Percentiles rank a stretch among this genome's conserved stretches.
These are phyloP conservation scores for Posidonia oceanica DNA, from an alignment of 116 monocot species.

Conservation along the genomic window DNA sequence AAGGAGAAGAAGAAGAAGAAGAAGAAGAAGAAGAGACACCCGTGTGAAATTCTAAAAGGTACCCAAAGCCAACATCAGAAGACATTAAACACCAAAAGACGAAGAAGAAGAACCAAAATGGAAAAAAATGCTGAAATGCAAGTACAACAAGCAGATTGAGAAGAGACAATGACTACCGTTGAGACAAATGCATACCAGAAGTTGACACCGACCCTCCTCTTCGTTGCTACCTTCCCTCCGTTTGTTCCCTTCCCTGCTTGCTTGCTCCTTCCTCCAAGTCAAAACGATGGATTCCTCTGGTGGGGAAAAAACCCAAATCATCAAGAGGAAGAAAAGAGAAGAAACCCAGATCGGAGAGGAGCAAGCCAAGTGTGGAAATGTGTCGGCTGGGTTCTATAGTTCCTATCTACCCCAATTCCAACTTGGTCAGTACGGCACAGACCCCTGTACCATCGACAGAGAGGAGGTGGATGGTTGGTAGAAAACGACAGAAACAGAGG, in stretches of 20 bases:
- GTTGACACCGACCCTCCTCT: background rate
- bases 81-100: too few species aligned
- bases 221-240: background rate
- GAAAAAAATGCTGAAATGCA: too few species aligned
- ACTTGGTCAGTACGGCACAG: background rate
- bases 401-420: background rate
- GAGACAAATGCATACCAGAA: background rate
- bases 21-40: too few species aligned
- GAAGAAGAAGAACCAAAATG: too few species aligned
- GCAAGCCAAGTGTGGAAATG: background rate
- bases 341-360: background rate
- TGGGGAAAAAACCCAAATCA: background rate
- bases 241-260: background rate
- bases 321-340: background rate
- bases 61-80: too few species aligned
- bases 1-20: too few species aligned
- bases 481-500: background rate
- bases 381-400: background rate
- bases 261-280: background rate
- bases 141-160: background rate
- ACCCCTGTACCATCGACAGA: background rate
- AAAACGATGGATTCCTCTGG: constrained; percentile 1
- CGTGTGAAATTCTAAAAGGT: too few species aligned
- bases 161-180: background rate
- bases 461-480: background rate